These are phyloP conservation scores for Xylaria palmicola DNA, from an alignment of 495 filamentous ascomycete species.

Conservation along the genomic window DNA sequence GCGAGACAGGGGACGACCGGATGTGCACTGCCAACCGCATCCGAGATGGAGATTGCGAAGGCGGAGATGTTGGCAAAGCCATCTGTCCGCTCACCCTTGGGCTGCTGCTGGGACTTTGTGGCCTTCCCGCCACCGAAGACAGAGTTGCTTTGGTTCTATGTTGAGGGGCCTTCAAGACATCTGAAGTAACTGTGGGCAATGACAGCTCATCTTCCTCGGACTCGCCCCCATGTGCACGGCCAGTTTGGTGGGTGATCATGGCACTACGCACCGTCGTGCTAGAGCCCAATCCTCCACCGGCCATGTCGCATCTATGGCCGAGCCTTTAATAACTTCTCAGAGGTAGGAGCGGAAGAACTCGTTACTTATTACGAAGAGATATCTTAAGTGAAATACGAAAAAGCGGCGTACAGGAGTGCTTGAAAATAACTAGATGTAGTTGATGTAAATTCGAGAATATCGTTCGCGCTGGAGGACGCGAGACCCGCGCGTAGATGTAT, in stretches of 20 bases:
- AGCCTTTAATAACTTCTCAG: not conserved
- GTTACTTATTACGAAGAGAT: too few relatives aligned
- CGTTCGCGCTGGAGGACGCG: not conserved
- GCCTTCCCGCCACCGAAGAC: conserved; percentile 8
- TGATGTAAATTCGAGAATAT: not conserved
- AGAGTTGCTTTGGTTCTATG: not conserved
- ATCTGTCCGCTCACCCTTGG: not conserved
- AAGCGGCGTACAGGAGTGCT: not conserved
- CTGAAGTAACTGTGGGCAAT: conserved; percentile 18
- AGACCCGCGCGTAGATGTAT: conserved; percentile 23
- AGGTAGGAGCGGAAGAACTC: too few relatives aligned
- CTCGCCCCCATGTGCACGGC: not conserved
- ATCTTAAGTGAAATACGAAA: not conserved
- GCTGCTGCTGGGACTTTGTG: not conserved
- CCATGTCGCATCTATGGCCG: not conserved
- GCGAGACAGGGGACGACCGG: conserved; percentile 18
- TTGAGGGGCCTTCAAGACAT: conserved; percentile 14
- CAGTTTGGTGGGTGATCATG: not conserved
- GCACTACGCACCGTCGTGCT: not conserved
- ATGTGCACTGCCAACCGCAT: conserved; percentile 29
- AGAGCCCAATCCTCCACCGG: not conserved
- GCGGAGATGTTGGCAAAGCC: not conserved
- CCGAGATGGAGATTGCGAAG: conserved; percentile 8
- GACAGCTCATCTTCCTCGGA: conserved; percentile 11
- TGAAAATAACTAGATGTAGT: not conserved